phyloP scores from a whole-genome alignment of 1,284 basidiomycete species.

The Cryptococcus sp. region DNA sequence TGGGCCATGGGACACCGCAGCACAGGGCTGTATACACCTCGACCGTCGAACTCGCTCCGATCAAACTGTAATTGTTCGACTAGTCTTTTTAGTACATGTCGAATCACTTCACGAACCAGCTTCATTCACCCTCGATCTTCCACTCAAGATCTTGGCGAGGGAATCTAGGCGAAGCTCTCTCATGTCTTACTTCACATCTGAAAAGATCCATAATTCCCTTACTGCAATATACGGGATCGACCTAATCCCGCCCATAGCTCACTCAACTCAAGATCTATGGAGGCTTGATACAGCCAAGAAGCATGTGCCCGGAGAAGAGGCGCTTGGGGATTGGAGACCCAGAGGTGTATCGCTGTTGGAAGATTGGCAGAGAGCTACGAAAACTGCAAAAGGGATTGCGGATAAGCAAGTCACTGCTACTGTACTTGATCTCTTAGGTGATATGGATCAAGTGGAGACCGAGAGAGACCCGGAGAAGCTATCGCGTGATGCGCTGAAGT shows the following conservation, averaged over 20 bases:
- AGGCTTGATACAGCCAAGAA: constrained; percentile 88
- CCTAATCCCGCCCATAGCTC: constrained; percentile 77
- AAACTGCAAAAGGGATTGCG: constrained; percentile 66
- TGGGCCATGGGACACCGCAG: constrained; percentile 87
- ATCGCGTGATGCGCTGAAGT: constrained; percentile 54
- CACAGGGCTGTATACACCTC: constrained; percentile 80
- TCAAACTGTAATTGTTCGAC: constrained; percentile 73
- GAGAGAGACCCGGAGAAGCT: background rate
- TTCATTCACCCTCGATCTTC: constrained; percentile 79
- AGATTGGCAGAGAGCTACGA: constrained; percentile 69
- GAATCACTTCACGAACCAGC: constrained; percentile 77
- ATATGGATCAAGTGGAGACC: constrained; percentile 45
- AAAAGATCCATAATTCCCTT: constrained; percentile 56
- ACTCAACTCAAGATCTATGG: constrained; percentile 87
- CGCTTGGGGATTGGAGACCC: constrained; percentile 74
- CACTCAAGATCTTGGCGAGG: constrained; percentile 77
- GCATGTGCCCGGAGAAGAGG: constrained; percentile 87
- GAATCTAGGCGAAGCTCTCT: constrained; percentile 63
- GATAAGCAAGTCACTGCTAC: constrained; percentile 85
- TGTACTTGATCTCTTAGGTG: constrained; percentile 54
- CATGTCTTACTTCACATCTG: constrained; percentile 65
- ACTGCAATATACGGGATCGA: constrained; percentile 72
- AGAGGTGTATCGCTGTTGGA: constrained; percentile 81
- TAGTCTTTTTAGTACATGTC: constrained; percentile 74
- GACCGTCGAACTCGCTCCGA: constrained; percentile 86